Conservation (phyloP, 2,329 filamentous ascomycete genomes). For the Aspergillus flavus region DNA sequence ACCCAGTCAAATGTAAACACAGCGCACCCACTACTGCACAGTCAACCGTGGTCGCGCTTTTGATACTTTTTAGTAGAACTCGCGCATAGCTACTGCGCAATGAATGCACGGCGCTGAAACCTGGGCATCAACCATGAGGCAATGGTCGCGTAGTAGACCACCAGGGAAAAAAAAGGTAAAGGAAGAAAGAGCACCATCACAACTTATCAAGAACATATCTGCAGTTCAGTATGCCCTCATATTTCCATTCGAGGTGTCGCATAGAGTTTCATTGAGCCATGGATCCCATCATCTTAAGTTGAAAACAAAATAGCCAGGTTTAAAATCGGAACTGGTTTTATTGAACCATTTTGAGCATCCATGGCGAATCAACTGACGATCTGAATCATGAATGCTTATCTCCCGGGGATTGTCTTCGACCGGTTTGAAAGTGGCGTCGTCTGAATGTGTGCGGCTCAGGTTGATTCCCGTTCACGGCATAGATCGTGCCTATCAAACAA, state of each 20-base stretch:
- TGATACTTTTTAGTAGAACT: not conserved
- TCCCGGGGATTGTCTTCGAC: not conserved
- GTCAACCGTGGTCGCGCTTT: not conserved
- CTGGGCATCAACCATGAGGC: not conserved
- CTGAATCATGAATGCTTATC: conserved; percentile 8
- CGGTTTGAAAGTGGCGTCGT: not conserved
- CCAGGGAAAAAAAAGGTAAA: not conserved
- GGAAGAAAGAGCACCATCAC: not conserved
- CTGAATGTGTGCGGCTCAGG: conserved; percentile 8
- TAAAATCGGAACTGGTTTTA: not conserved
- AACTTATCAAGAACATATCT: not conserved
- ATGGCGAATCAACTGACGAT: conserved; percentile 1
- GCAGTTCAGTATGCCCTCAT: not conserved
- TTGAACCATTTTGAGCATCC: not conserved
- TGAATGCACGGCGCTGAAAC: not conserved
- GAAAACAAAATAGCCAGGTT: not conserved
- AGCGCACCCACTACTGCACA: not conserved
- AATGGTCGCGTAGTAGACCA: not conserved
- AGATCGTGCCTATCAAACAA: conserved; percentile 14
- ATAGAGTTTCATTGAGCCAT: not conserved
- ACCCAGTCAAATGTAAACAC: not conserved
- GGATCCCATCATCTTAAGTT: not conserved
- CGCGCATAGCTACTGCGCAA: not conserved
- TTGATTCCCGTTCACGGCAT: conserved; percentile 6
- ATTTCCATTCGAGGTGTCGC: not conserved